phyloP scores from a whole-genome alignment of 805 yeast genomes.

The Saccharomycopsis javanensis region DNA sequence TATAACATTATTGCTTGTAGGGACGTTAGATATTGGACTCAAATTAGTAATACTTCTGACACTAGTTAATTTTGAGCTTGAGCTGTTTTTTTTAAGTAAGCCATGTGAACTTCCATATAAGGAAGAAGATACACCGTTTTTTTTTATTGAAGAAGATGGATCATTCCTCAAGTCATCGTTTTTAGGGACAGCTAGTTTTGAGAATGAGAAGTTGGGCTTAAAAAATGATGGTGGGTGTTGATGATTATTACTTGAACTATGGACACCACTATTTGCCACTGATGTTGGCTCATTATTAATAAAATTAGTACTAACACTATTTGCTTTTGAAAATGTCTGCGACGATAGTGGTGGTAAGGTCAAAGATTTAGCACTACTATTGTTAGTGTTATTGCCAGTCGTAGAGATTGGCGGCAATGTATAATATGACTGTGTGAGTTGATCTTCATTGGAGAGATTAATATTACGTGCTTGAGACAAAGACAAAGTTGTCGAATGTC shows the following conservation, averaged over 20 bases:
- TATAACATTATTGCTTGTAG: neutral
- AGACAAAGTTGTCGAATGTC: neutral
- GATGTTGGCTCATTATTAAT: neutral
- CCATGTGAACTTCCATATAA: neutral
- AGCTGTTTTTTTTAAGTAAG: neutral
- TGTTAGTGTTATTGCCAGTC: neutral
- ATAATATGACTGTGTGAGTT: neutral
- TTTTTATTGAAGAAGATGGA: neutral
- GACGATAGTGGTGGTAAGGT: neutral
- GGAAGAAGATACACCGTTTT: neutral
- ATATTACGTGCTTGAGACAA: neutral
- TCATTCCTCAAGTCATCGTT: neutral
- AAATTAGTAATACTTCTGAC: neutral
- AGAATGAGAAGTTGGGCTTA: conserved; percentile 6
- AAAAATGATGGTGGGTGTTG: conserved; percentile 2
- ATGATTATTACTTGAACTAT: neutral
- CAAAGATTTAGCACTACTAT: neutral
- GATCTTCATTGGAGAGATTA: neutral
- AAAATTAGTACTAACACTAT: neutral
- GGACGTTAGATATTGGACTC: neutral
- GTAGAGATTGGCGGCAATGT: neutral
- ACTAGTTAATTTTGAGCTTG: neutral
- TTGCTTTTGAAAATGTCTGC: neutral
- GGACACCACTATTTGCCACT: neutral
- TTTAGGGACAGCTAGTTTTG: neutral